Conservation (phyloP, 305 asterid genomes). For the Solanum hybrid region DNA sequence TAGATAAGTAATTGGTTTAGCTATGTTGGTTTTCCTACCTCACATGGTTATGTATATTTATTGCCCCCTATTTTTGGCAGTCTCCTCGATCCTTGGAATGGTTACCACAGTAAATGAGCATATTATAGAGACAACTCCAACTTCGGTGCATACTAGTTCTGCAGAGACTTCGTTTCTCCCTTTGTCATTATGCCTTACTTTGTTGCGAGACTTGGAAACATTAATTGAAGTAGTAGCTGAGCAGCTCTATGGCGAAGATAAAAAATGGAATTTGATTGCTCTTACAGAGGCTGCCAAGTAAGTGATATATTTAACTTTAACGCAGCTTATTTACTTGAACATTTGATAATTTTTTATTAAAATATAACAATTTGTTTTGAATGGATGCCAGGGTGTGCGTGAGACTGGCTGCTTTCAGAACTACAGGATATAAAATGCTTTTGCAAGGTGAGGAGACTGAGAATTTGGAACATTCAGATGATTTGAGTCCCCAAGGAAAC, state of each 20-base stretch:
- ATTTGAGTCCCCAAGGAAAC: constrained; percentile 19
- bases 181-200: constrained; percentile 63
- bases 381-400: constrained; percentile 55
- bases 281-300: constrained; percentile 74
- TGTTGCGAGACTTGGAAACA: constrained; percentile 92
- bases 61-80: constrained; percentile 36
- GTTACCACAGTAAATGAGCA: constrained; percentile 69
- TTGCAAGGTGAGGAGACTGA: constrained; percentile 79
- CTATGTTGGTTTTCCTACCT: neutral
- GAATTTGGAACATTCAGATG: constrained; percentile 30
- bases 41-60: neutral
- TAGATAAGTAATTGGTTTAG: neutral
- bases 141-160: constrained; percentile 13
- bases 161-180: constrained; percentile 58
- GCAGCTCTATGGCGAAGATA: constrained; percentile 68
- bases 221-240: constrained; percentile 86
- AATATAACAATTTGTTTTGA: constrained; percentile 5
- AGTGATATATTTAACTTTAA: constrained; percentile 2
- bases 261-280: constrained; percentile 82
- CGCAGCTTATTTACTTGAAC: neutral
- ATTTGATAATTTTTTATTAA: neutral
- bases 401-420: constrained; percentile 52
- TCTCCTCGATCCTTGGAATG: constrained; percentile 70
- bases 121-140: constrained; percentile 59
- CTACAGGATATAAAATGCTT: constrained; percentile 81